Conservation (phyloP, 768 basidiomycete genomes). For the Leccinum ochraceum region DNA sequence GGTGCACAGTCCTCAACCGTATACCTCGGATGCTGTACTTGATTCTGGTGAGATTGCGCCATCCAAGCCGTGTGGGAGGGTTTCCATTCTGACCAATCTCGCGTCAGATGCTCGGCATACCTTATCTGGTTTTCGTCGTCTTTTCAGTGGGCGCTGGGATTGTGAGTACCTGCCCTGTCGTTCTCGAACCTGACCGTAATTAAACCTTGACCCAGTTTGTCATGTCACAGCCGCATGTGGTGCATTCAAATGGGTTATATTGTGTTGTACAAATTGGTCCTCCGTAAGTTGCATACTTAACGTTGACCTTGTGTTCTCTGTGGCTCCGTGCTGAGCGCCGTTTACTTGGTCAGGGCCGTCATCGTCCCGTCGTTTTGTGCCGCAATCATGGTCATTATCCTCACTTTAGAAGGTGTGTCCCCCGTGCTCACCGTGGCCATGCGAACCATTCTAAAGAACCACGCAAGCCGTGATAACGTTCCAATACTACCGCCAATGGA, state of each 20-base stretch:
- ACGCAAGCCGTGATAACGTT: constrained; percentile 43
- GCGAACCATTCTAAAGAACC: constrained; percentile 3
- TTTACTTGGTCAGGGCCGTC: constrained; percentile 27
- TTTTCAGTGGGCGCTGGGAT: constrained; percentile 41
- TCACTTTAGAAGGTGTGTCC: constrained; percentile 46
- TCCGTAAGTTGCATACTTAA: constrained; percentile 36
- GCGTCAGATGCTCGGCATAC: constrained; percentile 37
- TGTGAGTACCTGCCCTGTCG: constrained; percentile 32
- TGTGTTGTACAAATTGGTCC: constrained; percentile 40
- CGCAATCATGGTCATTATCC: constrained; percentile 38
- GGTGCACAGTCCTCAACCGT: constrained; percentile 17
- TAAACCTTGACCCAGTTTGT: constrained; percentile 21
- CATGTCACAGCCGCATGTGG: constrained; percentile 14
- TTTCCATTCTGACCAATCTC: constrained; percentile 14
- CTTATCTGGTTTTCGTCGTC: constrained; percentile 43
- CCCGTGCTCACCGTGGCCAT: neutral
- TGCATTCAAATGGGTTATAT: constrained; percentile 47
- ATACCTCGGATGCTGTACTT: constrained; percentile 28
- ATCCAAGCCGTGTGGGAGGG: neutral
- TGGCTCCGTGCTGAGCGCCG: constrained; percentile 15
- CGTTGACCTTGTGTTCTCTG: constrained; percentile 9
- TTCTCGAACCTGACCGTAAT: constrained; percentile 14
- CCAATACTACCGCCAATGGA: constrained; percentile 44
- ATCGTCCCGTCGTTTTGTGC: constrained; percentile 48
- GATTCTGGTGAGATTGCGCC: constrained; percentile 22